phyloP scores from a whole-genome alignment of 805 yeast genomes.

The Ascoidea tarda region DNA sequence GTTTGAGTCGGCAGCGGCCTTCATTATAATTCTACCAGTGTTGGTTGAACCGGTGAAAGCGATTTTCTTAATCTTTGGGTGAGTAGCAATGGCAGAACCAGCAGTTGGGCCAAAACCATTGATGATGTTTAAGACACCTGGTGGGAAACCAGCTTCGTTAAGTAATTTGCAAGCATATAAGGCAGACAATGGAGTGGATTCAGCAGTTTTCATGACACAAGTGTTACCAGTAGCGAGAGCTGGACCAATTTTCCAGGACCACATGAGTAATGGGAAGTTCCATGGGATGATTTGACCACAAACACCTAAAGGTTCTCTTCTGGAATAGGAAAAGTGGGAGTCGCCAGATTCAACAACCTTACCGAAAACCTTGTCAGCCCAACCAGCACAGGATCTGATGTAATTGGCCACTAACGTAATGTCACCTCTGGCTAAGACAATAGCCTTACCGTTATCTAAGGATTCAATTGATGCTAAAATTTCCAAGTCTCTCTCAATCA shows the following conservation, averaged over 20 bases:
- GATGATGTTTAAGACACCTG: conserved; percentile 80
- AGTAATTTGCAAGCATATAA: conserved; percentile 56
- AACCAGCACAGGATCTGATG: conserved; percentile 79
- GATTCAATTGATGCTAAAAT: conserved; percentile 71
- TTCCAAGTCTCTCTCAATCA: conserved; percentile 60
- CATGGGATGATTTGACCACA: conserved; percentile 95
- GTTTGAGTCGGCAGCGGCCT: conserved; percentile 64
- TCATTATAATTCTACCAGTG: conserved; percentile 75
- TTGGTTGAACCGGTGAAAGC: conserved; percentile 96
- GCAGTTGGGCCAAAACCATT: conserved; percentile 80
- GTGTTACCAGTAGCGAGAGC: conserved; percentile 87
- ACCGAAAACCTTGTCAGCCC: conserved; percentile 80
- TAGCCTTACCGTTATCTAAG: conserved; percentile 80
- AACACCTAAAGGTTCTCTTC: conserved; percentile 87
- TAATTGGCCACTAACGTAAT: conserved; percentile 54
- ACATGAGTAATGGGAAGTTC: conserved; percentile 93
- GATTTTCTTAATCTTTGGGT: conserved; percentile 73
- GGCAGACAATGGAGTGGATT: conserved; percentile 83
- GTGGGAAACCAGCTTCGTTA: conserved; percentile 78
- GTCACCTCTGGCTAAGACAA: conserved; percentile 58
- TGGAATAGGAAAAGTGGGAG: conserved; percentile 62
- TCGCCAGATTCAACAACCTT: conserved; percentile 60
- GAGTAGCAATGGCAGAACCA: conserved; percentile 68
- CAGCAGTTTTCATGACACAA: conserved; percentile 80
- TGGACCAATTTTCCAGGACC: conserved; percentile 91